These are phyloP conservation scores for Cladosporium sp. DNA, from an alignment of 2,329 filamentous ascomycete species.

Conservation along the genomic window DNA sequence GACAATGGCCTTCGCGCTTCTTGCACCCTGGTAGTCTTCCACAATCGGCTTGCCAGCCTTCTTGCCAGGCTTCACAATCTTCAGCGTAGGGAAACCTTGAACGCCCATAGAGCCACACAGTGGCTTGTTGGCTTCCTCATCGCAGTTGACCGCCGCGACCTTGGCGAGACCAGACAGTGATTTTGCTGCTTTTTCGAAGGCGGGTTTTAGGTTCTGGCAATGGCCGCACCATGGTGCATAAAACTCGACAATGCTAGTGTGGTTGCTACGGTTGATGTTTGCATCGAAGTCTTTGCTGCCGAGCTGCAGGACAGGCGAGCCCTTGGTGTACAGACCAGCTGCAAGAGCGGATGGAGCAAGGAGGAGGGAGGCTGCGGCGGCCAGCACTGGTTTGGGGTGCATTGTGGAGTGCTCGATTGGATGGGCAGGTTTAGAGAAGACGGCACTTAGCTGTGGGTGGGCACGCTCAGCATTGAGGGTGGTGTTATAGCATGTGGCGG, in stretches of 20 bases:
- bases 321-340: constrained; percentile 77
- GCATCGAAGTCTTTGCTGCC: constrained; percentile 73
- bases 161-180: constrained; percentile 88
- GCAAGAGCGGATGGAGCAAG: constrained; percentile 62
- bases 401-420: background rate
- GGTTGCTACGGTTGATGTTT: constrained; percentile 81
- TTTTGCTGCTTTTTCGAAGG: constrained; percentile 89
- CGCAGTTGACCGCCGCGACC: constrained; percentile 91
- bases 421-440: background rate
- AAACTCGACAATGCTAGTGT: constrained; percentile 64
- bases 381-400: constrained; percentile 33
- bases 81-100: constrained; percentile 91
- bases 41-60: constrained; percentile 75
- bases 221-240: constrained; percentile 98
- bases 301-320: constrained; percentile 80
- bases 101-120: constrained; percentile 83
- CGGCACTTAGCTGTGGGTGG: constrained; percentile 1
- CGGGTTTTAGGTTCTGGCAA: constrained; percentile 91
- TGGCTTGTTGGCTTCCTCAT: constrained; percentile 86
- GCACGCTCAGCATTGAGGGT: background rate
- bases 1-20: constrained; percentile 80
- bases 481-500: background rate
- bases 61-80: constrained; percentile 82
- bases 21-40: constrained; percentile 84
- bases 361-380: constrained; percentile 59